Conservation (phyloP, 768 basidiomycete species). For the Pleurotus salmoneostramineus region DNA sequence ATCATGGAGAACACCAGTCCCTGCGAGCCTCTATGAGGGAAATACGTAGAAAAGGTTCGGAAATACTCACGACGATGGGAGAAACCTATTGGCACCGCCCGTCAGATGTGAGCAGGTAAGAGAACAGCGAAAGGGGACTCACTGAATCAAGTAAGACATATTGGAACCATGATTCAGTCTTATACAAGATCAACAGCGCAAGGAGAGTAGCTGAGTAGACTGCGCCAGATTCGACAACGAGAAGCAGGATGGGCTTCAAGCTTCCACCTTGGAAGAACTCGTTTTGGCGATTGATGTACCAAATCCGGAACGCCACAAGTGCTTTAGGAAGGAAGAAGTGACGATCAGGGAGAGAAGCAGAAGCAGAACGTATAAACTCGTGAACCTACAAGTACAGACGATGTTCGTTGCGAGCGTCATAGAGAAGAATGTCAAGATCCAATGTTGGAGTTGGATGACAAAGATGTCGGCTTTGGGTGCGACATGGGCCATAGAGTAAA, state of each 20-base stretch:
- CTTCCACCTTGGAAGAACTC: slow-evolving; percentile 17
- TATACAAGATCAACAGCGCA: slow-evolving; percentile 26
- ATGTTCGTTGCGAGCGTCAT: too few relatives aligned
- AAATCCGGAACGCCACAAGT: slow-evolving; percentile 29
- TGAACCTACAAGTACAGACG: too few relatives aligned
- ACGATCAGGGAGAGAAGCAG: too few relatives aligned
- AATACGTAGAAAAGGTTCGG: neutral
- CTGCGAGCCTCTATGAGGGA: slow-evolving; percentile 6
- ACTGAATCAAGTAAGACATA: slow-evolving; percentile 32
- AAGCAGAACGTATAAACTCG: too few relatives aligned
- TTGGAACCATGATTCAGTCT: slow-evolving; percentile 28
- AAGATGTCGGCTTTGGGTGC: too few relatives aligned
- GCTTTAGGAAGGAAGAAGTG: slow-evolving; percentile 7
- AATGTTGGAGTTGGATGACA: too few relatives aligned
- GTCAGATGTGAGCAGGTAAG: neutral
- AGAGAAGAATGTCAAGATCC: too few relatives aligned
- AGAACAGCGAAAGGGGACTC: slow-evolving; percentile 9
- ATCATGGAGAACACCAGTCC: slow-evolving; percentile 36
- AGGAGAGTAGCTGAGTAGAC: slow-evolving; percentile 31
- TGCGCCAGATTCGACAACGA: slow-evolving; percentile 33
- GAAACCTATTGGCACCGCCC: slow-evolving; percentile 12
- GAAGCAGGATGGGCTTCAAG: slow-evolving; percentile 26
- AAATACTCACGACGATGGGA: slow-evolving; percentile 18
- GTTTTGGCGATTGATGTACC: slow-evolving; percentile 24
- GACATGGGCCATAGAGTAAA: too few relatives aligned